Conservation (phyloP, 805 yeast genomes). For the Starmerella stellata region DNA sequence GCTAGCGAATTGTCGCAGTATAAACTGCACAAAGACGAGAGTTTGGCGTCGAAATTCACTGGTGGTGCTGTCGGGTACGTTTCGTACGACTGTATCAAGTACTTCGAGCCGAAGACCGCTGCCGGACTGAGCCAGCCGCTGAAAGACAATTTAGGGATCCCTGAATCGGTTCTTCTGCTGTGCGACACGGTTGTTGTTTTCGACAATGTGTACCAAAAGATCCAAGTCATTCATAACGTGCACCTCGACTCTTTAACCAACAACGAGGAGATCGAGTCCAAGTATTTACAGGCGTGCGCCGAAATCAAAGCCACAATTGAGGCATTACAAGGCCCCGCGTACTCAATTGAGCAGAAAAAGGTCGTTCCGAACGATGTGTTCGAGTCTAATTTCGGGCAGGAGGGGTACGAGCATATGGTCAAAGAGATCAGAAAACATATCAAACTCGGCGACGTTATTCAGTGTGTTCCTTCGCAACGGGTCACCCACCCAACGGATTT, state of each 20-base stretch:
- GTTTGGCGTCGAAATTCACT: conserved; percentile 55
- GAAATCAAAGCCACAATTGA: conserved; percentile 34
- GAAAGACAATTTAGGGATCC: conserved; percentile 65
- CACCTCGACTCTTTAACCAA: conserved; percentile 19
- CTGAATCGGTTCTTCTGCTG: conserved; percentile 84
- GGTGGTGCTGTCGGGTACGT: conserved; percentile 97
- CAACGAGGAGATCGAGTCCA: conserved; percentile 27
- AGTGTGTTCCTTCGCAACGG: conserved; percentile 96
- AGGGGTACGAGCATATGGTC: conserved; percentile 81
- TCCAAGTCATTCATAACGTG: conserved; percentile 75
- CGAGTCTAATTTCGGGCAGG: conserved; percentile 79
- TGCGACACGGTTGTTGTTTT: conserved; percentile 79
- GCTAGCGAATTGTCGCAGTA: conserved; percentile 53
- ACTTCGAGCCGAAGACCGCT: conserved; percentile 83
- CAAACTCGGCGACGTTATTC: conserved; percentile 81
- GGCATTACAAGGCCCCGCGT: conserved; percentile 24
- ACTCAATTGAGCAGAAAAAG: conserved; percentile 53
- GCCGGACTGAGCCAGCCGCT: conserved; percentile 57
- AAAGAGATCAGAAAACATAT: conserved; percentile 59
- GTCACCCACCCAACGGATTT: conserved; percentile 85
- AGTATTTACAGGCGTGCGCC: conserved; percentile 39
- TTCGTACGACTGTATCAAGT: conserved; percentile 89
- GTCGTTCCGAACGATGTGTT: conserved; percentile 52
- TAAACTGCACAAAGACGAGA: conserved; percentile 61
- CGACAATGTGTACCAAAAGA: conserved; percentile 85